These are phyloP conservation scores for Polytrichum formosum DNA, from an alignment of 225 moss, liverwort and hornwort species.

Conservation along the genomic window DNA sequence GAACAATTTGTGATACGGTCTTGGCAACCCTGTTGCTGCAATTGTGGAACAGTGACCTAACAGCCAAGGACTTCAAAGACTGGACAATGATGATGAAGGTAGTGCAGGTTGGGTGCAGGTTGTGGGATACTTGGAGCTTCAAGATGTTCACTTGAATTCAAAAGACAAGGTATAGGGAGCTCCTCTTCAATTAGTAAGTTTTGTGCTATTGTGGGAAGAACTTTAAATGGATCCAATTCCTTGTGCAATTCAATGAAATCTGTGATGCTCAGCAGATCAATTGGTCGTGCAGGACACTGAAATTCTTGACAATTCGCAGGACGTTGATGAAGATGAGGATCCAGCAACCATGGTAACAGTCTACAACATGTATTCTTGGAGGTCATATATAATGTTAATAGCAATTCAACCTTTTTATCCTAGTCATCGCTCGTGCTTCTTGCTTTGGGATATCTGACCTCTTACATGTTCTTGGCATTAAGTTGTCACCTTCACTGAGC, in stretches of 20 bases:
- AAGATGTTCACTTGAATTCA: constrained; percentile 31
- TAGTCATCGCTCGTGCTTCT: too few relatives aligned
- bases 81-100: background rate
- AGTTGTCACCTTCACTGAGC: too few relatives aligned
- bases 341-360: constrained; percentile 7
- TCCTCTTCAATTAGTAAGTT: background rate
- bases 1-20: background rate
- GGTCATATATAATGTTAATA: background rate
- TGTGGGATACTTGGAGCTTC: constrained; percentile 40
- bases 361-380: background rate
- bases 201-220: background rate
- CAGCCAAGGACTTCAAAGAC: background rate
- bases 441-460: too few relatives aligned
- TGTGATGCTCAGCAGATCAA: background rate
- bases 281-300: background rate
- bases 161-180: constrained; percentile 28
- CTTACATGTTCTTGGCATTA: too few relatives aligned
- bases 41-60: background rate
- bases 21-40: background rate
- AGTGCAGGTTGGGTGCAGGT: constrained; percentile 31
- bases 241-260: background rate
- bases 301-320: background rate
- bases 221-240: background rate
- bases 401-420: too few relatives aligned
- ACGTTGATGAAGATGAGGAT: background rate